A percentile compares a stretch with the other conserved stretches of the same genome.
Evolutionary conservation across 257 asterid genomes (phyloP).

Genomic region (Solanum bulbocastanum): DNA sequence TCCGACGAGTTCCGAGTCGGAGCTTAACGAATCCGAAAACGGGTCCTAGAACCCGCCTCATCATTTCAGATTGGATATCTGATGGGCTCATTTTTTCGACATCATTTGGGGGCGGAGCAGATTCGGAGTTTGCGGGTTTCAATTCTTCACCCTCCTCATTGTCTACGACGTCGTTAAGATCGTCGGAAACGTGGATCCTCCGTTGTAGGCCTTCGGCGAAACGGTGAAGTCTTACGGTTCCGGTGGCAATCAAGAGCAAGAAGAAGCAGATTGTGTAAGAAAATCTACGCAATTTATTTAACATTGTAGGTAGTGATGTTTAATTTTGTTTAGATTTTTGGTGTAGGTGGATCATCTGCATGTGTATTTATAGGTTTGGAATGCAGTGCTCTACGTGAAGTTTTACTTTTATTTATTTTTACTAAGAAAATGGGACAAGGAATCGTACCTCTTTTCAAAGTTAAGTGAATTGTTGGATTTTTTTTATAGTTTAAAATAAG

Average conservation of each 20-base stretch:
- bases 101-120: conserved; percentile 72
- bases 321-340: neutral
- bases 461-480: no score
- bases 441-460: no score
- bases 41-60: conserved; percentile 69
- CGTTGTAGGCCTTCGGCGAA: conserved; percentile 36
- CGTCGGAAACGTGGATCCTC: conserved; percentile 69
- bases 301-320: neutral
- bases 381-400: neutral
- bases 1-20: conserved; percentile 59
- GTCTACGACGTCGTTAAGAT: conserved; percentile 74
- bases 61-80: conserved; percentile 58
- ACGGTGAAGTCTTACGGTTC: conserved; percentile 7
- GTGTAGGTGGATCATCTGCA: neutral
- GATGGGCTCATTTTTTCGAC: conserved; percentile 31
- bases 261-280: conserved; percentile 6
- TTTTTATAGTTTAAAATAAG: no score
- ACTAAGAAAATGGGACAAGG: no score
- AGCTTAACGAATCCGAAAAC: conserved; percentile 89
- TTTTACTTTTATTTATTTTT: no score
- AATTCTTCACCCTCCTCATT: conserved; percentile 79
- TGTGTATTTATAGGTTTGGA: neutral
- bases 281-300: neutral
- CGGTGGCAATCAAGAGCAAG: conserved; percentile 30
- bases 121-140: conserved; percentile 34